Evolutionary conservation across 2,329 filamentous ascomycete species (phyloP).

Genomic region (Verruconis gallopava): DNA sequence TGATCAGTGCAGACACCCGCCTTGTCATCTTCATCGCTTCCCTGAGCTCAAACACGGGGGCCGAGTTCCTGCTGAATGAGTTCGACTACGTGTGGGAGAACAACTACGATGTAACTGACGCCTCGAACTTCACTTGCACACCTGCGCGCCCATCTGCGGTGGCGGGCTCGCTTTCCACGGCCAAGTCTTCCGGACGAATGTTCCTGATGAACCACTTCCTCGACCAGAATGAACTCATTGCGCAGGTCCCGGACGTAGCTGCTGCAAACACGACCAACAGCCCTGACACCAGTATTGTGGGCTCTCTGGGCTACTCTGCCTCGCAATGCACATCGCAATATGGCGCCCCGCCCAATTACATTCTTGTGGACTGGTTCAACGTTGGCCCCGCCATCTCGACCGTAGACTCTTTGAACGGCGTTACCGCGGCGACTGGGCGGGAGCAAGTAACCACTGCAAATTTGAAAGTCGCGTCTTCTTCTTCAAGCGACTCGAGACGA

Average conservation of each 20-base stretch:
- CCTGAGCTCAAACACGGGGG: conserved; percentile 19
- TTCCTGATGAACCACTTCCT: conserved; percentile 74
- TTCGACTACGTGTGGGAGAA: conserved; percentile 63
- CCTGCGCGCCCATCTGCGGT: conserved; percentile 50
- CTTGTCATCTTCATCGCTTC: conserved; percentile 58
- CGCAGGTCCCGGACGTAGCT: conserved; percentile 29
- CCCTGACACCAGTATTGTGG: conserved; percentile 23
- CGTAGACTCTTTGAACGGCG: conserved; percentile 54
- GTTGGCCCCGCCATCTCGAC: conserved; percentile 55
- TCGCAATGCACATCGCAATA: conserved; percentile 43
- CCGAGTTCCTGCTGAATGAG: conserved; percentile 49
- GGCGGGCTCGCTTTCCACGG: conserved; percentile 32
- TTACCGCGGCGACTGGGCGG: conserved; percentile 20
- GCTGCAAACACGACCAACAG: conserved; percentile 54
- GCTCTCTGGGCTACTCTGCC: conserved; percentile 31
- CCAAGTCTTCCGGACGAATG: conserved; percentile 46
- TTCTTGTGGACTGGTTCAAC: conserved; percentile 72
- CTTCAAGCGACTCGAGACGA: not conserved
- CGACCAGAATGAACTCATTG: conserved; percentile 39
- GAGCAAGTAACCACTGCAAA: conserved; percentile 2
- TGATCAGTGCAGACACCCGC: conserved; percentile 53
- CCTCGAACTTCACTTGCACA: conserved; percentile 58
- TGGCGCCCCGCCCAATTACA: conserved; percentile 53
- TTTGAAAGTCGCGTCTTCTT: not conserved
- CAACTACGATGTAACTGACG: conserved; percentile 47